These are phyloP conservation scores for Simmondsia chinensis DNA, from an alignment of 148 eudicot genomes.

Conservation along the genomic window DNA sequence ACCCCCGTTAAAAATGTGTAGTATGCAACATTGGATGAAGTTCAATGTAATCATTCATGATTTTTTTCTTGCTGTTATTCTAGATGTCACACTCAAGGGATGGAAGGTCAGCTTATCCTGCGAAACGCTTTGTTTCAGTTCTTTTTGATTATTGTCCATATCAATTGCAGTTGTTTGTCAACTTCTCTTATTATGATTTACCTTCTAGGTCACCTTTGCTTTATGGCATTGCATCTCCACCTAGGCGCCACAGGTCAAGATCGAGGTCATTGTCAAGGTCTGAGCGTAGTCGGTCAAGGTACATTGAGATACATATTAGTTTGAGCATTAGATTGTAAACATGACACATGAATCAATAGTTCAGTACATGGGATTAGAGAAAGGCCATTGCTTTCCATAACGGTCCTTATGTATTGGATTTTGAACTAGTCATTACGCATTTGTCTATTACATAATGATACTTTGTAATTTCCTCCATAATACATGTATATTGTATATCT, in stretches of 20 bases:
- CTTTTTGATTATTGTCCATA: background rate
- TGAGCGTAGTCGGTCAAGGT: conserved; percentile 52
- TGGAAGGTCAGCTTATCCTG: conserved; percentile 34
- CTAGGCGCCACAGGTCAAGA: conserved; percentile 21
- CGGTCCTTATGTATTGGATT: no score
- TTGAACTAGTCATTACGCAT: no score
- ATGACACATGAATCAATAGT: no score
- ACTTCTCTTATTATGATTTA: background rate
- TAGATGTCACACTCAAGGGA: conserved; percentile 42
- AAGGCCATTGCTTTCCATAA: no score
- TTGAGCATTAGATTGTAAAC: no score
- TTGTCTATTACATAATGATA: no score
- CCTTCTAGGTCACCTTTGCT: conserved; percentile 40
- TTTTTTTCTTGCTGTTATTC: conserved; percentile 8
- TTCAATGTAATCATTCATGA: background rate
- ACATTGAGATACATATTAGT: background rate
- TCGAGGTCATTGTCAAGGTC: conserved; percentile 29
- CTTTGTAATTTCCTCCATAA: no score
- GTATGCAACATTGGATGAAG: background rate
- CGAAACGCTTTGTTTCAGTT: background rate
- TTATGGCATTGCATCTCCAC: conserved; percentile 21
- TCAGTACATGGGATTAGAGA: background rate
- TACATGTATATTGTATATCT: no score
- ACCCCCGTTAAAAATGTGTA: no score
- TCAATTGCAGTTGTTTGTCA: background rate